Percentiles rank a stretch among this genome's conserved stretches.
Evolutionary conservation across 495 filamentous ascomycete genomes (phyloP).

Genomic region (Trichocladium uniseriatum): DNA sequence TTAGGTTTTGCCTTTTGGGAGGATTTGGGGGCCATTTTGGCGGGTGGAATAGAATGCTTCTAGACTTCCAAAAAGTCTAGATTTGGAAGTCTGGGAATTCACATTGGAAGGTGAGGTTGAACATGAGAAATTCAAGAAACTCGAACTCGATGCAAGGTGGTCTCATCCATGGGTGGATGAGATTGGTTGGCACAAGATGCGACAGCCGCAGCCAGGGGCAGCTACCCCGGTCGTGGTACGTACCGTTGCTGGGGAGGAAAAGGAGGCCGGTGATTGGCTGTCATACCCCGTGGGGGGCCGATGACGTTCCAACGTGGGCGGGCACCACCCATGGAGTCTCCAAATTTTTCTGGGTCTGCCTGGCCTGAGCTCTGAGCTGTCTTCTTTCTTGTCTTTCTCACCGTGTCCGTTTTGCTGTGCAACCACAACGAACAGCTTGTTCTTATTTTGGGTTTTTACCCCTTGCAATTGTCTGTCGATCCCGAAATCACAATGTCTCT

Average conservation of each 20-base stretch:
- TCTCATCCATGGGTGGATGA: constrained; percentile 11
- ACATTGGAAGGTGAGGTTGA: neutral
- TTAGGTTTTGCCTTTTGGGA: neutral
- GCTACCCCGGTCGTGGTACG: constrained; percentile 1
- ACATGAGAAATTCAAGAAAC: neutral
- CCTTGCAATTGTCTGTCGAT: neutral
- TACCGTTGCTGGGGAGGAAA: neutral
- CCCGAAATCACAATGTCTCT: constrained; percentile 22
- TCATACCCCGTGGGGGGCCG: no score
- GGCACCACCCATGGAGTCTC: no score
- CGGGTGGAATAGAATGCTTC: no score
- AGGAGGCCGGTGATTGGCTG: no score
- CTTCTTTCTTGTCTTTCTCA: neutral
- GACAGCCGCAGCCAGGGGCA: constrained; percentile 9
- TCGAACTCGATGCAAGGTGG: constrained; percentile 10
- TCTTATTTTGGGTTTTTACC: neutral
- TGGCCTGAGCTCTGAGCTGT: neutral
- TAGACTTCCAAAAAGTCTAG: no score
- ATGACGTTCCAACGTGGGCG: no score
- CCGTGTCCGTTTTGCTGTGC: neutral
- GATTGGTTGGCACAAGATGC: constrained; percentile 12
- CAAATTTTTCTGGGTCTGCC: neutral
- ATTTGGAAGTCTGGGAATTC: neutral
- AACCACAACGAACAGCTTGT: no score
- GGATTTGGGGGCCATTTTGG: constrained; percentile 12